A percentile compares a stretch with the other conserved stretches of the same genome.
Conservation (phyloP, 2,329 filamentous ascomycete species). For the Neonectria neomacrospora region DNA sequence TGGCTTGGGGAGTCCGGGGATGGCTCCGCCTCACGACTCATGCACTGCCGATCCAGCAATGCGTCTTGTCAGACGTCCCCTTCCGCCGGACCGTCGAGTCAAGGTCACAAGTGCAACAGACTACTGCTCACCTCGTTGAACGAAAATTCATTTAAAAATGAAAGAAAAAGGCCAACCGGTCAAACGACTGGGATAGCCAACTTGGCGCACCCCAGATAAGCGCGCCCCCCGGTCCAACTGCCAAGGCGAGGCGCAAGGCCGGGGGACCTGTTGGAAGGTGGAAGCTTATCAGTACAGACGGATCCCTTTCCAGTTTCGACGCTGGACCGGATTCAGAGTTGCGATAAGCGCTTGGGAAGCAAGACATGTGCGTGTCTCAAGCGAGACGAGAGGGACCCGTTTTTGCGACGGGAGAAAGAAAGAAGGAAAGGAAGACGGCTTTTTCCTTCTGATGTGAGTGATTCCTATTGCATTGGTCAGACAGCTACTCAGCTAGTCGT, state of each 20-base stretch:
- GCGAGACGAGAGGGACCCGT: neutral
- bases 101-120: neutral
- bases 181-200: neutral
- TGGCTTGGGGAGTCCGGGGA: conserved; percentile 14
- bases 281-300: conserved; percentile 40
- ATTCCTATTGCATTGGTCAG: conserved; percentile 10
- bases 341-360: conserved; percentile 34
- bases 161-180: conserved; percentile 12
- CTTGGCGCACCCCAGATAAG: neutral
- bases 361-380: conserved; percentile 11
- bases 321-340: conserved; percentile 31
- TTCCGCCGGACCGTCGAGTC: conserved; percentile 5
- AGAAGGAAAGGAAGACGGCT: neutral
- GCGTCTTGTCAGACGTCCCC: neutral
- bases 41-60: conserved; percentile 4
- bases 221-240: conserved; percentile 26
- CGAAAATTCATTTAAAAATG: neutral
- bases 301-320: neutral
- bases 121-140: neutral
- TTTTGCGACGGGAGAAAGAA: neutral
- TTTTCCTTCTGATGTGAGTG: neutral
- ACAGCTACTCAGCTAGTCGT: neutral
- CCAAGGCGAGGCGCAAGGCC: conserved; percentile 32
- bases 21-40: conserved; percentile 21
- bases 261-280: conserved; percentile 34